Evolutionary conservation across 345 rosid species (phyloP), one percentile per base, ranked within the genome.

Genomic region (Arabis alpina): DNA sequence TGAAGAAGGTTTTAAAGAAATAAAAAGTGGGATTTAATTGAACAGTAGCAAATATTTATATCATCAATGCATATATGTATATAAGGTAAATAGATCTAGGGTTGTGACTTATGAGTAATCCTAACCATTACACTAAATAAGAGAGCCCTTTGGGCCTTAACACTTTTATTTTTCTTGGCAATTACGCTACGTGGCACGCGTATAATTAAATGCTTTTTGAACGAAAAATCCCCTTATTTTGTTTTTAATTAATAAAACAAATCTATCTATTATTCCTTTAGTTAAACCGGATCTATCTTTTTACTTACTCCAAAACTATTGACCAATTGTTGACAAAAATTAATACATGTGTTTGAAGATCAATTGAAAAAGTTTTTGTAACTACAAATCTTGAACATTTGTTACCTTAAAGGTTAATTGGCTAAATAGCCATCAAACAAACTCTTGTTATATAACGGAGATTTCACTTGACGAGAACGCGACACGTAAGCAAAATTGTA

Each of bases 181-280:
- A 25, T n/a, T 53, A 61, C 27, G 70, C 59, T 44, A 74, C 73
- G 53, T 75, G 74, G 50, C 79, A 75, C 70, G 74, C 61, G 49
- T 1, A 19, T 6, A 13, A 48, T 4, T 66, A 9, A 58, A 65
- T 73, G 64, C 23, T 41, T 45, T n/a, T 0, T 6, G 16, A 36
- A 32, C 44, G 44, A 19, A 6, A 34, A 6, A 34, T 34, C 6
- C 6, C 19, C 71, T 1, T 51, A 3, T 28, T 15, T 8, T 11
- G 4, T 0, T 3, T 47, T 53, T 15, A 1, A 32, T 15, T 27
- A 19, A 34, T 28, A 6, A 28, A 42, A 10, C 2, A 52, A 54
- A 16, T 43, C 62, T 54, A 9, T 3, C 3, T 1, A 2, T 54
- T 42, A 53, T 27, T 40, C 3, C 34, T 19, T 50, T 10, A 49